phyloP scores from a whole-genome alignment of 176 grass and related monocot genomes.

The Zea luxurians region DNA sequence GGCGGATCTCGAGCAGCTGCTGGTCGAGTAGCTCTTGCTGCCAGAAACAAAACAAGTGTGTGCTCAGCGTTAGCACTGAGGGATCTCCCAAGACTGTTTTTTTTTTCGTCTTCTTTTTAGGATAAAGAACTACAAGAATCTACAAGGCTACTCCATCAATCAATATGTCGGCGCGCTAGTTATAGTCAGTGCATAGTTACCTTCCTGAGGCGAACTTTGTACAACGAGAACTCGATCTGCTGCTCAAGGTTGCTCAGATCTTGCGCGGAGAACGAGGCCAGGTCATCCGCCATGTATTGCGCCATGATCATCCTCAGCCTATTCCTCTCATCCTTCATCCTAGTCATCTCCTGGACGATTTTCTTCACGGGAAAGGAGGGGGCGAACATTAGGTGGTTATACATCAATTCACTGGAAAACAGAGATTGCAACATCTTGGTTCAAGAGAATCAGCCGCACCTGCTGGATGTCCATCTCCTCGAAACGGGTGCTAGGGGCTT shows the following conservation, averaged over 20 bases:
- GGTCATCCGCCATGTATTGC: constrained; percentile 55
- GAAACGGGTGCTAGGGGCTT: constrained; percentile 62
- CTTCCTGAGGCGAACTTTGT: constrained; percentile 63
- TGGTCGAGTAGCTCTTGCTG: constrained; percentile 65
- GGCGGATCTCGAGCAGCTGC: constrained; percentile 48
- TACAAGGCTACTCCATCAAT: neutral
- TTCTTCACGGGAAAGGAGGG: constrained; percentile 33
- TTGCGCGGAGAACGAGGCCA: constrained; percentile 40
- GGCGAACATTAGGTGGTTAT: neutral
- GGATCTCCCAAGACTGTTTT: neutral
- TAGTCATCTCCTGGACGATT: constrained; percentile 65
- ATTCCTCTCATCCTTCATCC: constrained; percentile 70
- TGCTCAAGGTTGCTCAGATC: constrained; percentile 61
- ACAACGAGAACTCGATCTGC: constrained; percentile 56
- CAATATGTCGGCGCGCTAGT: neutral
- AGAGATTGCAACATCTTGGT: neutral
- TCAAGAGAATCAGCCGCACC: constrained; percentile 33
- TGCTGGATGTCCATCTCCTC: constrained; percentile 67
- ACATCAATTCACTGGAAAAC: neutral
- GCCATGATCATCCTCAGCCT: constrained; percentile 55
- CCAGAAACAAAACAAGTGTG: neutral
- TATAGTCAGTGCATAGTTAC: neutral
- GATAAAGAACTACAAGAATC: neutral
- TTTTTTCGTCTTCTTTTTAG: neutral
- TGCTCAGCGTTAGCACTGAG: neutral